A percentile compares a stretch with the other conserved stretches of the same genome.
These are phyloP conservation scores for Rubus idaeus DNA, from an alignment of 306 rosid genomes.

Conservation along the genomic window DNA sequence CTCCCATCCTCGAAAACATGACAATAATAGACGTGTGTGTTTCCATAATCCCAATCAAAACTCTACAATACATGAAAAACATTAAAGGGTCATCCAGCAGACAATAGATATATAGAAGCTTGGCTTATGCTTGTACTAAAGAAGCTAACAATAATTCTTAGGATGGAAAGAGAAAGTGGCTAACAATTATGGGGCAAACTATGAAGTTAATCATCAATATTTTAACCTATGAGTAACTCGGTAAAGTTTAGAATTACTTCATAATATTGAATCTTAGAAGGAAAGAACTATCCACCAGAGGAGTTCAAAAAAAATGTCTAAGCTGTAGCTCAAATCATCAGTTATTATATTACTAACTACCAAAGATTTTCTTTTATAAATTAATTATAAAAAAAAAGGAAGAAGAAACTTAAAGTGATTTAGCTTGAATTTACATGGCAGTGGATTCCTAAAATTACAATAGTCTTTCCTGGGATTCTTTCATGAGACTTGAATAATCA, in stretches of 20 bases:
- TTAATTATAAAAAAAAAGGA: no score
- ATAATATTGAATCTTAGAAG: neutral
- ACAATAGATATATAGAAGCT: neutral
- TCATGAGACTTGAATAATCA: neutral
- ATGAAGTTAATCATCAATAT: neutral
- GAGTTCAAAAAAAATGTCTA: no score
- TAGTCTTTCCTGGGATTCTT: neutral
- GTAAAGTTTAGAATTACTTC: neutral
- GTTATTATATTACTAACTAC: no score
- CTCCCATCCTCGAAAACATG: constrained; percentile 51
- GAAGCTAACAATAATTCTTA: neutral
- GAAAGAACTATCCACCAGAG: no score
- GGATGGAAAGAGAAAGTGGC: neutral
- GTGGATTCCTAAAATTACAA: neutral
- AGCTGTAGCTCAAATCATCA: neutral
- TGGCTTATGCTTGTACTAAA: neutral
- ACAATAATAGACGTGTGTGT: constrained; percentile 55
- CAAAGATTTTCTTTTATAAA: no score
- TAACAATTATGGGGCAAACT: neutral
- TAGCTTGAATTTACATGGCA: neutral
- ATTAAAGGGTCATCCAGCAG: constrained; percentile 5
- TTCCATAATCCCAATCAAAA: constrained; percentile 58
- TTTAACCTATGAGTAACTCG: neutral
- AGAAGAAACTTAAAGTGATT: no score
- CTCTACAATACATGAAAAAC: constrained; percentile 40